Evolutionary conservation across 2,329 filamentous ascomycete genomes (phyloP).

Genomic region (Trichoderma aggressivum): DNA sequence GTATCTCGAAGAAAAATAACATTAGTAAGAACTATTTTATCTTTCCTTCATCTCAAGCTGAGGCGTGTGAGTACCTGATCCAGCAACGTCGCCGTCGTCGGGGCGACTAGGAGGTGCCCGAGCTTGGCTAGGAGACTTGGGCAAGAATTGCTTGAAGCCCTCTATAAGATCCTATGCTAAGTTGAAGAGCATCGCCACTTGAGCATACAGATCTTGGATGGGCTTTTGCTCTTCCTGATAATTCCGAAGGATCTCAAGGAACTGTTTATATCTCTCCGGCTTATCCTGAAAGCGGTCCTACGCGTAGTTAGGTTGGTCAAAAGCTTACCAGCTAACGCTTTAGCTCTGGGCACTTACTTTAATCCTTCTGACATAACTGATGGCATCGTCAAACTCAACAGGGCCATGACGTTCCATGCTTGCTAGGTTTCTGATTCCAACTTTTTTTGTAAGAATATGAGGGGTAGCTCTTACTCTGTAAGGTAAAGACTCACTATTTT

Average conservation of each 20-base stretch:
- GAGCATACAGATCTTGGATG: conserved; percentile 96
- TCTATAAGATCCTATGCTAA: conserved; percentile 91
- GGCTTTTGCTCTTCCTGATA: conserved; percentile 98
- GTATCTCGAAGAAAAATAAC: conserved; percentile 58
- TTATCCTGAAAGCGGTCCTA: conserved; percentile 96
- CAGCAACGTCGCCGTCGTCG: conserved; percentile 48
- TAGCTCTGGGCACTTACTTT: conserved; percentile 61
- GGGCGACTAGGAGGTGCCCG: conserved; percentile 54
- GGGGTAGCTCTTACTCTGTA: neutral
- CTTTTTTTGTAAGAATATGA: neutral
- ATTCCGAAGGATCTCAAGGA: conserved; percentile 94
- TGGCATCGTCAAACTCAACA: conserved; percentile 98
- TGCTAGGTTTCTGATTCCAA: too few species aligned
- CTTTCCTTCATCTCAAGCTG: conserved; percentile 53
- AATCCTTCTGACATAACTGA: conserved; percentile 99
- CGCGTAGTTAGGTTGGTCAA: conserved; percentile 19
- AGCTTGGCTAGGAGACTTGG: conserved; percentile 67
- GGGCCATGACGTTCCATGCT: conserved; percentile 82
- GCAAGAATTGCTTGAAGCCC: conserved; percentile 98
- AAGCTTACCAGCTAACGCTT: neutral
- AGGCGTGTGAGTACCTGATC: conserved; percentile 52
- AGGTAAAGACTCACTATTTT: conserved; percentile 71
- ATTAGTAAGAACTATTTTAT: too few species aligned
- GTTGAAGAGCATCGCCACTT: conserved; percentile 92
- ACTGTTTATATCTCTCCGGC: conserved; percentile 98